phyloP scores from a whole-genome alignment of 768 basidiomycete genomes.

The Cyclocybe cylindracea region DNA sequence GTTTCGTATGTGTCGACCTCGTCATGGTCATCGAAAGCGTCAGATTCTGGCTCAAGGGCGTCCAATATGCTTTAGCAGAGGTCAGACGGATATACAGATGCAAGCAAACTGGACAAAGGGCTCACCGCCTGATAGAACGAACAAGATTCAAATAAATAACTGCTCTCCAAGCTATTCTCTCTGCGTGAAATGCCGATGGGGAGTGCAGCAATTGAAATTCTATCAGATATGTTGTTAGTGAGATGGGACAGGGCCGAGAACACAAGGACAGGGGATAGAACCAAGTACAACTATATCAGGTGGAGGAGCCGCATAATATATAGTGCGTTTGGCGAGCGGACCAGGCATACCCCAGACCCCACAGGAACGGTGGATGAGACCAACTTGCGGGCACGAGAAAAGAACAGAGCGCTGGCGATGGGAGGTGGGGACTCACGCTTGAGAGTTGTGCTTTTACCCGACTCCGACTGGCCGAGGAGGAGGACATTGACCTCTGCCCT shows the following conservation, averaged over 20 bases:
- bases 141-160: slow-evolving; percentile 90
- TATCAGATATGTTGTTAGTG: slow-evolving; percentile 28
- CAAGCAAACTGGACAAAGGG: slow-evolving; percentile 13
- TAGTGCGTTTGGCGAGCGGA: not conserved
- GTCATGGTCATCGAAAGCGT: slow-evolving; percentile 59
- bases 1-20: slow-evolving; percentile 53
- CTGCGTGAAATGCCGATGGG: slow-evolving; percentile 73
- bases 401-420: not conserved
- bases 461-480: slow-evolving; percentile 86
- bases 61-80: slow-evolving; percentile 63
- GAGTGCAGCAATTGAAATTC: slow-evolving; percentile 85
- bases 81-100: slow-evolving; percentile 12
- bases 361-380: slow-evolving; percentile 5
- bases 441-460: slow-evolving; percentile 85
- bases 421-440: slow-evolving; percentile 65
- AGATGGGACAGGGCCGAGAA: slow-evolving; percentile 2
- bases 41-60: slow-evolving; percentile 65
- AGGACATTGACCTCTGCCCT: slow-evolving; percentile 74
- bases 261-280: not conserved
- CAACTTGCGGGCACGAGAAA: slow-evolving; percentile 3
- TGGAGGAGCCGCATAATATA: not conserved
- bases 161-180: slow-evolving; percentile 83
- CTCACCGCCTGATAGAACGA: slow-evolving; percentile 74
- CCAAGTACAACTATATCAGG: not conserved
- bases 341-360: not conserved